Percentiles rank a stretch among this genome's conserved stretches.
Evolutionary conservation across 163 green algal species (phyloP).

Genomic region (Chlamydomonas reinhardtii): DNA sequence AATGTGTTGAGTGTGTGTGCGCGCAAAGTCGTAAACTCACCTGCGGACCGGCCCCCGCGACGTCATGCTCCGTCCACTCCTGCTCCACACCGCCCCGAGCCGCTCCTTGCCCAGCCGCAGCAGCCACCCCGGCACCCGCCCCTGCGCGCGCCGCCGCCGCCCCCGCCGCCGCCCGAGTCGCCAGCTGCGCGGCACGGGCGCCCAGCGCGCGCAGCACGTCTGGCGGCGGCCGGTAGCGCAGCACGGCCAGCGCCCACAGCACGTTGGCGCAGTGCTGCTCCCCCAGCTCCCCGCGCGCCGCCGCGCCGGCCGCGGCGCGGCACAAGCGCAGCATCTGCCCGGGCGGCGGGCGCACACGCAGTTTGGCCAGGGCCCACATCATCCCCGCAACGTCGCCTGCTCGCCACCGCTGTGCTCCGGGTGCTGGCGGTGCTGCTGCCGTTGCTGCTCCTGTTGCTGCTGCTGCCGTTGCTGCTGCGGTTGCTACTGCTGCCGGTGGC

Average conservation of each 20-base stretch:
- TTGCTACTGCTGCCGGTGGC: too few relatives aligned
- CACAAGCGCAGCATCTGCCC: background rate
- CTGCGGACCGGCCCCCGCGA: background rate
- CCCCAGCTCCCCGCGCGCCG: background rate
- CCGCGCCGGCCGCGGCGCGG: background rate
- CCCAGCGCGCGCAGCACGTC: background rate
- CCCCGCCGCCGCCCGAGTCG: too few relatives aligned
- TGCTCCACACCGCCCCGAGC: too few relatives aligned
- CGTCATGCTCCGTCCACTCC: too few relatives aligned
- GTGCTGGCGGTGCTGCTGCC: too few relatives aligned
- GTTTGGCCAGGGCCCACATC: conserved; percentile 7
- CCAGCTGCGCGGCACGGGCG: background rate
- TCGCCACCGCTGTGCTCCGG: too few relatives aligned
- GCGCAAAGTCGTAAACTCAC: too few relatives aligned
- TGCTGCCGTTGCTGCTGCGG: too few relatives aligned
- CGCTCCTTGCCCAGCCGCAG: too few relatives aligned
- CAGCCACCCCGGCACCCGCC: background rate
- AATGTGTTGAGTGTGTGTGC: too few relatives aligned
- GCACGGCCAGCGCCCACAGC: background rate
- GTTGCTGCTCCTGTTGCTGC: too few relatives aligned
- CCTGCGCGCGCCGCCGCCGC: too few relatives aligned
- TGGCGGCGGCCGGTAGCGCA: background rate
- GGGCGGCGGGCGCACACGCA: background rate
- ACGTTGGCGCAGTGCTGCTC: conserved; percentile 20
- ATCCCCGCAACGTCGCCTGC: background rate